These are phyloP conservation scores for Cunninghamia lanceolata DNA, from an alignment of 75 land plant genomes.

Conservation along the genomic window DNA sequence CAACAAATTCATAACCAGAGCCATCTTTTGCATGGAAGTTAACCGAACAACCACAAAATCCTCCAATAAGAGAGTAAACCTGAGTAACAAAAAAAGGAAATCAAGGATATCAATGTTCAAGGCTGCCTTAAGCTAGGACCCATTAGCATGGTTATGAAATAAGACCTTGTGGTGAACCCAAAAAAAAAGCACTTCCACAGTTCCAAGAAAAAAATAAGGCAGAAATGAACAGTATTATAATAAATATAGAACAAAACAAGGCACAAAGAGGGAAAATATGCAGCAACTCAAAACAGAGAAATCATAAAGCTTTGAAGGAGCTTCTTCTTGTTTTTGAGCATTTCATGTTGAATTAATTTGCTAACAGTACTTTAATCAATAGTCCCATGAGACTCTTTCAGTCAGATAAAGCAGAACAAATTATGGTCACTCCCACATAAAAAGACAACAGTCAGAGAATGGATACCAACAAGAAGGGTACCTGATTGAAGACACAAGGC, in stretches of 20 bases:
- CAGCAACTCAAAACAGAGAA: background rate
- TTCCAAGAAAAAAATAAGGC: background rate
- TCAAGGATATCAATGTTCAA: background rate
- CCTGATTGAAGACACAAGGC: background rate
- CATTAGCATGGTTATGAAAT: background rate
- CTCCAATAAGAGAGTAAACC: slow-evolving; percentile 96
- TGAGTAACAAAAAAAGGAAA: slow-evolving; percentile 16
- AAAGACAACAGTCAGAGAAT: background rate
- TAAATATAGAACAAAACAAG: background rate
- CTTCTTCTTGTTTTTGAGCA: background rate
- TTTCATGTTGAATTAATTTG: background rate
- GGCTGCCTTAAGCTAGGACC: background rate
- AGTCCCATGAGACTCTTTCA: background rate
- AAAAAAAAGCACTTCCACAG: background rate
- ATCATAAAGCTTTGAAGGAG: background rate
- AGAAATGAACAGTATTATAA: background rate
- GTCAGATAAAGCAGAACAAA: background rate
- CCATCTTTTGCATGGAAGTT: slow-evolving; percentile 99
- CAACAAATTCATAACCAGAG: slow-evolving; percentile 89
- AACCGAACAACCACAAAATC: slow-evolving; percentile 79
- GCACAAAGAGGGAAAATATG: background rate
- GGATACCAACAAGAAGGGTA: background rate
- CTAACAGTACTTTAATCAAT: background rate
- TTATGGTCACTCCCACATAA: background rate
- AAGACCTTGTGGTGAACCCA: background rate